These are phyloP conservation scores for Phytophthora brassicae DNA, from an alignment of 352 stramenopile species.

Conservation along the genomic window DNA sequence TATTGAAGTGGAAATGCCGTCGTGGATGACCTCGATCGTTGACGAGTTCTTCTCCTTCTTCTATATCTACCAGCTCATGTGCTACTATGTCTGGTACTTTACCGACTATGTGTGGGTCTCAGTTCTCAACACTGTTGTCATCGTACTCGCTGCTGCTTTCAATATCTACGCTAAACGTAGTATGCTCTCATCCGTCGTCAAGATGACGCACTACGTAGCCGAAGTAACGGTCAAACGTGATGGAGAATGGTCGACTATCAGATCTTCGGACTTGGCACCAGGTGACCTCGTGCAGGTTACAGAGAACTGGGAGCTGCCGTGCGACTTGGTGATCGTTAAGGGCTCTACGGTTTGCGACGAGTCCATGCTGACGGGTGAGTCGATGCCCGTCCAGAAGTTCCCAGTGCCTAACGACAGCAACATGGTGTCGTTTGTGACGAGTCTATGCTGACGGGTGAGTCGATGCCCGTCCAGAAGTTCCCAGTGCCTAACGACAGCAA, in stretches of 20 bases:
- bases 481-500: slow-evolving; percentile 49
- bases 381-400: slow-evolving; percentile 89
- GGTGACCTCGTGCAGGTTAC: slow-evolving; percentile 67
- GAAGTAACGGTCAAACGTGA: slow-evolving; percentile 72
- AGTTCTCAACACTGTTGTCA: slow-evolving; percentile 62
- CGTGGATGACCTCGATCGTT: slow-evolving; percentile 46
- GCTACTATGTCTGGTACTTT: slow-evolving; percentile 85
- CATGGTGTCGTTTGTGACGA: slow-evolving; percentile 76
- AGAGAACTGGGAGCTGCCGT: slow-evolving; percentile 74
- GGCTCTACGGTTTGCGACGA: slow-evolving; percentile 73
- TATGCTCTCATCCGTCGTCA: slow-evolving; percentile 53
- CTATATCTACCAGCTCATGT: slow-evolving; percentile 87
- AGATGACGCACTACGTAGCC: slow-evolving; percentile 67
- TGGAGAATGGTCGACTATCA: slow-evolving; percentile 45
- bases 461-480: slow-evolving; percentile 89
- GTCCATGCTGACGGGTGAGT: slow-evolving; percentile 77
- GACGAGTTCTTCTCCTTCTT: slow-evolving; percentile 75
- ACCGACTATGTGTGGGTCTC: slow-evolving; percentile 65
- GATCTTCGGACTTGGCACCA: slow-evolving; percentile 57
- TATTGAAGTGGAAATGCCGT: slow-evolving; percentile 68
- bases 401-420: slow-evolving; percentile 49
- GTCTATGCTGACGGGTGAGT: slow-evolving; percentile 77
- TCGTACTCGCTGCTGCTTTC: slow-evolving; percentile 47
- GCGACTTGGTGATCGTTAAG: slow-evolving; percentile 71
- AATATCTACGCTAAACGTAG: slow-evolving; percentile 74